Evolutionary conservation across 140 eudicot species (phyloP).

Genomic region (Ambrosia hybrid): DNA sequence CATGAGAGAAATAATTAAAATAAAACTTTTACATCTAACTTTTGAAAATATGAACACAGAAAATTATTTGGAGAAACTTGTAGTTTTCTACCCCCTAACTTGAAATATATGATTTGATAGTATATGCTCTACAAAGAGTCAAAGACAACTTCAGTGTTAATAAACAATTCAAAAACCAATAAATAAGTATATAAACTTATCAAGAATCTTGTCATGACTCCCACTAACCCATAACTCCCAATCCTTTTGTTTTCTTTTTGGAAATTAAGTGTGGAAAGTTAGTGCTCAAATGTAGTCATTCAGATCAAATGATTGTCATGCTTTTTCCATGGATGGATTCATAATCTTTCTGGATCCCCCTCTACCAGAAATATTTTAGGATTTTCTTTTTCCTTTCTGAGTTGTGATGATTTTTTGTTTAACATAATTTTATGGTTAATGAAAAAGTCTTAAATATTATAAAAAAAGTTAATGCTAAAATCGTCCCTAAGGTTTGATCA

Average conservation of each 20-base stretch:
- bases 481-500: too few relatives aligned
- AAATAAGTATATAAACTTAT: constrained; percentile 15
- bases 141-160: constrained; percentile 9
- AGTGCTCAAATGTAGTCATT: constrained; percentile 37
- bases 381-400: not conserved
- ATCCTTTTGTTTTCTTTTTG: constrained; percentile 21
- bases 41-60: not conserved
- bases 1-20: too few relatives aligned
- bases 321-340: constrained; percentile 31
- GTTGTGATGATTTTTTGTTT: not conserved
- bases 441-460: not conserved
- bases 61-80: not conserved
- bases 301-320: constrained; percentile 33
- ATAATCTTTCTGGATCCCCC: constrained; percentile 32
- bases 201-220: constrained; percentile 39
- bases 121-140: not conserved
- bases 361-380: constrained; percentile 15
- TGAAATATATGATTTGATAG: constrained; percentile 11
- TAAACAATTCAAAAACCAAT: not conserved
- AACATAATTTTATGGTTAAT: not conserved
- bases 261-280: constrained; percentile 20
- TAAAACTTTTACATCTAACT: too few relatives aligned
- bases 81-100: constrained; percentile 17
- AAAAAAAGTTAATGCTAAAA: not conserved
- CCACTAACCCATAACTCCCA: constrained; percentile 33